These are phyloP conservation scores for Trichosporon asahii DNA, from an alignment of 1,284 basidiomycete species.

Conservation along the genomic window DNA sequence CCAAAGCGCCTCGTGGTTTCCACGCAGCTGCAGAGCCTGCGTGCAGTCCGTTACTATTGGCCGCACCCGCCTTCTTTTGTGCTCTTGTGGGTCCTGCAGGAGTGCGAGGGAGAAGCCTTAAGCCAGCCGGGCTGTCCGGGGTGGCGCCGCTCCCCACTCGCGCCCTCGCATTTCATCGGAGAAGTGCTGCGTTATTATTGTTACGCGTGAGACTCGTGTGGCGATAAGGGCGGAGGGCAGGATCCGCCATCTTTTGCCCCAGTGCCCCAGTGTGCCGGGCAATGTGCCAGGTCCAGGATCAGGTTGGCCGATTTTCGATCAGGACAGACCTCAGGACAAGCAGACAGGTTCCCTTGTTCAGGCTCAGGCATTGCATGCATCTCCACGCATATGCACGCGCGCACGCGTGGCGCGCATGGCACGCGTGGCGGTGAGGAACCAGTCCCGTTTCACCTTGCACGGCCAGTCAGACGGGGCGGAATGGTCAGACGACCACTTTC, in stretches of 20 bases:
- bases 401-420: too few species aligned
- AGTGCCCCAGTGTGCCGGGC: background rate
- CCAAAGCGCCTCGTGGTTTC: too few species aligned
- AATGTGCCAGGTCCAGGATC: background rate
- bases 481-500: background rate
- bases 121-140: too few species aligned
- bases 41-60: too few species aligned
- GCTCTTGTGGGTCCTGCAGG: background rate
- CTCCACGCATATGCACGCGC: too few species aligned
- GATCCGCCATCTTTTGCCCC: background rate
- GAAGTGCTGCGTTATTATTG: background rate
- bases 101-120: background rate
- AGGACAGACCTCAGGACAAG: background rate
- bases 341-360: background rate
- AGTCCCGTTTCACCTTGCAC: background rate
- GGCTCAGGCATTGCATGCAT: background rate
- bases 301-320: background rate
- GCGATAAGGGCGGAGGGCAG: background rate
- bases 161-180: background rate
- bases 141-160: background rate
- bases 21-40: too few species aligned
- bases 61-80: too few species aligned
- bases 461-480: background rate
- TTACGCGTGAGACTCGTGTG: too few species aligned
- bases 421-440: too few species aligned